Percentiles rank a stretch among this genome's conserved stretches.
Evolutionary conservation across 2,329 filamentous ascomycete genomes (phyloP).

Genomic region (Diaporthe caulivora): DNA sequence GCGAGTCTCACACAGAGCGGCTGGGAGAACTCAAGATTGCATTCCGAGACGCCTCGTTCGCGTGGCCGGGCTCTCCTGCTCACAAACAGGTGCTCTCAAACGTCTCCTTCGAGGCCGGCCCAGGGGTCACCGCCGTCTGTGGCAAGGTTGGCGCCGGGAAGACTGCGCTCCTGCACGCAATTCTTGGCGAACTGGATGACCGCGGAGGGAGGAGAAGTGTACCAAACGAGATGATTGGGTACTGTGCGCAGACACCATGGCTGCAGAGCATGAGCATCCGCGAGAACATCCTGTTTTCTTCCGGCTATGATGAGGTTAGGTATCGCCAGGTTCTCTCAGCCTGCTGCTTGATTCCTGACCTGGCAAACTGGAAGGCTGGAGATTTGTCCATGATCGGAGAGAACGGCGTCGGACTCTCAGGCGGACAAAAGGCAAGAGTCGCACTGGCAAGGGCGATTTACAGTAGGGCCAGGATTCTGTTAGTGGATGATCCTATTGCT

Average conservation of each 20-base stretch:
- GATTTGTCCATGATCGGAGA: slow-evolving; percentile 72
- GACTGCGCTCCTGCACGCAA: slow-evolving; percentile 69
- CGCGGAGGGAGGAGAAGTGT: slow-evolving; percentile 61
- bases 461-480: slow-evolving; percentile 66
- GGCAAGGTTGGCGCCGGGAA: slow-evolving; percentile 73
- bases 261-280: slow-evolving; percentile 74
- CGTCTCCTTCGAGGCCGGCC: slow-evolving; percentile 59
- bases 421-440: slow-evolving; percentile 73
- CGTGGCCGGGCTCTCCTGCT: slow-evolving; percentile 76
- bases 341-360: slow-evolving; percentile 68
- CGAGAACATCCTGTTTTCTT: slow-evolving; percentile 74
- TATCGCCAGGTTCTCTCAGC: slow-evolving; percentile 73
- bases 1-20: slow-evolving; percentile 37
- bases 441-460: slow-evolving; percentile 74
- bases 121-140: slow-evolving; percentile 67
- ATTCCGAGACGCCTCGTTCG: slow-evolving; percentile 77
- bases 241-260: slow-evolving; percentile 74
- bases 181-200: slow-evolving; percentile 77
- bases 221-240: slow-evolving; percentile 64
- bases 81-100: slow-evolving; percentile 62
- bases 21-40: slow-evolving; percentile 56
- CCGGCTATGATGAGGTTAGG: slow-evolving; percentile 64
- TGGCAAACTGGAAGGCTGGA: slow-evolving; percentile 67
- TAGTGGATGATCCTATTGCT: slow-evolving; percentile 74
- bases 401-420: slow-evolving; percentile 72